Evolutionary conservation across 2,329 filamentous ascomycete genomes (phyloP).

Genomic region (Orbilia javanica): DNA sequence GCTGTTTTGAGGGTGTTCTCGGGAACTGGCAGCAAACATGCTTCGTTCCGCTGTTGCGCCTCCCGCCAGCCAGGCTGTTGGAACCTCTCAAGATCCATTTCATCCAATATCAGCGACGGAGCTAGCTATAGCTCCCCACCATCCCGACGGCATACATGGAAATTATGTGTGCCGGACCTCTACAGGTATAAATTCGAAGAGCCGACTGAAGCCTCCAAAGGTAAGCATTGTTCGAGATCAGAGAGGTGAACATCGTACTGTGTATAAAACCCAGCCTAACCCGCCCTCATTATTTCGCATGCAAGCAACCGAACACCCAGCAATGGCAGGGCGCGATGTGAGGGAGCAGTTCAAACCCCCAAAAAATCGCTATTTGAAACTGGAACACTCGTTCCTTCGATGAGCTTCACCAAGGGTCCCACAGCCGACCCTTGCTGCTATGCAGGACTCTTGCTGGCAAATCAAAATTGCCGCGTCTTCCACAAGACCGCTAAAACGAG

Average conservation of each 20-base stretch:
- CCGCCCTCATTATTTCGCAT: neutral
- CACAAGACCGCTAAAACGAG: constrained; percentile 25
- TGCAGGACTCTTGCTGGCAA: constrained; percentile 22
- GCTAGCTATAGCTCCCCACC: constrained; percentile 4
- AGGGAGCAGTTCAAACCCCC: constrained; percentile 5
- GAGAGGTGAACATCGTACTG: too few relatives aligned
- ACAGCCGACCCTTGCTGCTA: constrained; percentile 19
- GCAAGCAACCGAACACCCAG: neutral
- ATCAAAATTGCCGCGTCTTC: constrained; percentile 56
- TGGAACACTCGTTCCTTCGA: constrained; percentile 6
- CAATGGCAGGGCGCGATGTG: neutral
- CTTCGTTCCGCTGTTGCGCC: constrained; percentile 26
- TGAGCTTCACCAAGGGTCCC: constrained; percentile 12
- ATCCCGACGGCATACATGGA: neutral
- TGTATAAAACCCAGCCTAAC: neutral
- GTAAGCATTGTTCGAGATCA: too few relatives aligned
- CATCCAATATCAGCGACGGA: neutral
- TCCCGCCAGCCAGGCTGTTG: constrained; percentile 27
- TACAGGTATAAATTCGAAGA: neutral
- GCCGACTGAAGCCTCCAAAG: neutral
- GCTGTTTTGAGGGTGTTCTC: constrained; percentile 11
- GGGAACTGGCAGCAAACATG: constrained; percentile 5
- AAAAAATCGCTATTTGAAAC: constrained; percentile 52
- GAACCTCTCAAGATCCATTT: neutral
- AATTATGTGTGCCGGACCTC: neutral